Evolutionary conservation across 768 basidiomycete species (phyloP).

Genomic region (Boletus sp.): DNA sequence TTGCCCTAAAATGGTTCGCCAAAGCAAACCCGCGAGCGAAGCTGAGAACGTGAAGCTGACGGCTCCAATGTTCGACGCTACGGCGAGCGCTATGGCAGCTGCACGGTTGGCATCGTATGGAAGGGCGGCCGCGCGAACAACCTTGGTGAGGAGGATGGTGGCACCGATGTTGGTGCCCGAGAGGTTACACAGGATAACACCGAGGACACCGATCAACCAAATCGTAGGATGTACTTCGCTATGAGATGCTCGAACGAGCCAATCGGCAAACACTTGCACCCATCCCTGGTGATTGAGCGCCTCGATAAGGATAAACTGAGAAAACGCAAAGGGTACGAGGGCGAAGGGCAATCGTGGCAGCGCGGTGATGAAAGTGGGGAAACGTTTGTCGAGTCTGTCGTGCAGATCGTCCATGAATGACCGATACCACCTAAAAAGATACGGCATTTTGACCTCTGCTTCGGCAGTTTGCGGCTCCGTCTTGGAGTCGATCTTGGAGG

Average conservation of each 20-base stretch:
- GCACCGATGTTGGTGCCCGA: constrained; percentile 91
- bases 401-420: not conserved
- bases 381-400: constrained; percentile 35
- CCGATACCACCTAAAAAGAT: not conserved
- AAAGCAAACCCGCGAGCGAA: constrained; percentile 85
- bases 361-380: constrained; percentile 71
- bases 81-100: constrained; percentile 72
- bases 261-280: constrained; percentile 78
- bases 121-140: constrained; percentile 52
- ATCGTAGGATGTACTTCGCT: constrained; percentile 48
- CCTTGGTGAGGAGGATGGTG: constrained; percentile 83
- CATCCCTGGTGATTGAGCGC: constrained; percentile 80
- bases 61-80: constrained; percentile 89
- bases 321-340: constrained; percentile 88
- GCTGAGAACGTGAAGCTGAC: constrained; percentile 88
- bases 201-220: constrained; percentile 68
- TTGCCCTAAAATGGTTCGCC: constrained; percentile 70
- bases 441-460: not conserved
- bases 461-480: not conserved
- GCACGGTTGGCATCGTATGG: constrained; percentile 42
- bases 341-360: constrained; percentile 72
- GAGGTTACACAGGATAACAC: constrained; percentile 76
- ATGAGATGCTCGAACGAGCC: constrained; percentile 51
- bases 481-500: not conserved
- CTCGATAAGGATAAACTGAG: constrained; percentile 93